Base-by-base conservation (phyloP, 768 basidiomycete genomes). In the Exsudoporus frostii region DNA sequence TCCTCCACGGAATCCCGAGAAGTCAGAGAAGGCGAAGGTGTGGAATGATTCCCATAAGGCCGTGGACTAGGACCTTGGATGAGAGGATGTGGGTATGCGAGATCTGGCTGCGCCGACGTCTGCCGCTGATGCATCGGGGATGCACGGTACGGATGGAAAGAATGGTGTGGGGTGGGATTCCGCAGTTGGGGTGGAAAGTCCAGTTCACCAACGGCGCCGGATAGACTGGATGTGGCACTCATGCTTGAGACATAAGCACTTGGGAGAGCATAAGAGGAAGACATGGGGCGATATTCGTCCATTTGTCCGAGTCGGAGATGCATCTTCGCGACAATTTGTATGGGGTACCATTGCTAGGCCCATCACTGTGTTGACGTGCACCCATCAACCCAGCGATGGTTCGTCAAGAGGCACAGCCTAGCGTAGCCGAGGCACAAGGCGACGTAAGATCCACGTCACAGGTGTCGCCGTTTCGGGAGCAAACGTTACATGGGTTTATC, bases 151-250 rank as follows among this genome's bases (percentile, higher is more conserved):
- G 61, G 69, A 40, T 66, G 63, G 49, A 57, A 64, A 2, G 62
- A 50, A 11, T 59, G 70, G 56, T 48, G 68, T 53, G 51, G 70
- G 59, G 52, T 59, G 55, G 54, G 64, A 57, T 64, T 71, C 45
- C 64, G 54, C 27, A 60, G 61, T 27, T 71, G 73, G 9, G 71
- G 70, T 14, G 71, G 71, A 36, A 76, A 63, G 66, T 74, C 70
- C 25, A 74, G 54, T 45, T 84, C 82, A 45, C 82, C 83, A 69
- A 88, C 80, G 24, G 86, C 85, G 52, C 83, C 84, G 25, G 79
- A 80, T 51, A 89, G 71, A 57, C 74, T 76, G 38, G 77, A 79
- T 1, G 74, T 69, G 9, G 69, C 59, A 49, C 75, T 79, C 45
- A 77, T 77, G 64, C 65, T 71, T 0, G 81, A 77, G 61, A 76